phyloP scores from a whole-genome alignment of 192 early-diverging fungal species.

The Rhizophlyctis rosea region DNA sequence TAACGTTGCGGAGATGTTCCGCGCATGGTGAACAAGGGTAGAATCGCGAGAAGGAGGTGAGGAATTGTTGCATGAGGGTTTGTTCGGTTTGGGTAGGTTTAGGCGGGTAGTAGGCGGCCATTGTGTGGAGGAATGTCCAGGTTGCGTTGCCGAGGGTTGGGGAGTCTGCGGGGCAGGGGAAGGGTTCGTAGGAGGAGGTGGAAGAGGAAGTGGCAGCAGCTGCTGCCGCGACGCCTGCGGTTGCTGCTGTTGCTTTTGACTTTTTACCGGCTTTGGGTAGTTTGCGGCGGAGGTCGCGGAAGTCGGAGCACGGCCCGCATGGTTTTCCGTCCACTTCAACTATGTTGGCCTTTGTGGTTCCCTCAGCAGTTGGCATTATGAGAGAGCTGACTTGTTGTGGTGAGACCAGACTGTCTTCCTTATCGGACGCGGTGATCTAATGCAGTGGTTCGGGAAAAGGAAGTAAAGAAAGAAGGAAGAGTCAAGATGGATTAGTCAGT shows the following conservation, averaged over 20 bases:
- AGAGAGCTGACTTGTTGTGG: no score
- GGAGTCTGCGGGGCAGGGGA: constrained; percentile 77
- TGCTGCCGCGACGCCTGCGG: background rate
- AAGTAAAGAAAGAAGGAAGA: no score
- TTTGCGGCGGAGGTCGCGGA: constrained; percentile 10
- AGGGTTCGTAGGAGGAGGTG: constrained; percentile 9
- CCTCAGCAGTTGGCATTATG: no score
- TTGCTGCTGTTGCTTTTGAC: background rate
- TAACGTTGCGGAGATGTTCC: constrained; percentile 75
- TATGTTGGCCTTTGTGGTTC: no score
- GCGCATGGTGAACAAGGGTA: constrained; percentile 94
- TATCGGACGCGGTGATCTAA: no score
- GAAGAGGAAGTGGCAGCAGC: background rate
- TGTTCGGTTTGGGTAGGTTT: constrained; percentile 68
- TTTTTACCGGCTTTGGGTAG: constrained; percentile 1
- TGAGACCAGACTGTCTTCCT: no score
- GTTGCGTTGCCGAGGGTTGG: constrained; percentile 80
- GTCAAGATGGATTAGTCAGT: no score
- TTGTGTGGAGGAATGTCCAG: constrained; percentile 97
- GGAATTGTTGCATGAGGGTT: constrained; percentile 68
- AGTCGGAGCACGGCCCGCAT: constrained; percentile 22
- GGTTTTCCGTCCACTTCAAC: no score
- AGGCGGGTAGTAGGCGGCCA: constrained; percentile 95
- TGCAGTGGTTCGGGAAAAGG: no score
- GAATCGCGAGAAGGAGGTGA: constrained; percentile 74